Base-by-base conservation (phyloP, 1,284 basidiomycete species). In the Athelia sp. region DNA sequence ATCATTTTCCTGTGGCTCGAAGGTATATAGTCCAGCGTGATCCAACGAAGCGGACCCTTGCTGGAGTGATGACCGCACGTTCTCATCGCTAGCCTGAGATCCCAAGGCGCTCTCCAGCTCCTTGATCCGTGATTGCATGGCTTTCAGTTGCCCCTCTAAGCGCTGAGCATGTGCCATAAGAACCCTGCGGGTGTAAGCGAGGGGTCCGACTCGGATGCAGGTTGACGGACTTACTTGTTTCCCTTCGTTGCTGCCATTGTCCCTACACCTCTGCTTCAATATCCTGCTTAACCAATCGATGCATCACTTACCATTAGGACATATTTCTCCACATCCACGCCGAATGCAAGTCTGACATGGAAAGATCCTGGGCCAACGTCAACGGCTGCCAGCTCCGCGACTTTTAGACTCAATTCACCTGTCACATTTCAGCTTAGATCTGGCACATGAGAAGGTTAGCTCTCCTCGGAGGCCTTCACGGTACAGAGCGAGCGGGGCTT, bases 41-140 rank as follows among this genome's bases (percentile, higher is more conserved):
- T 44, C 15, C 14, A 44, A 9, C 15, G 56, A n/a, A n/a, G n/a
- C n/a, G n/a, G n/a, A 55, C 13, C 46, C 46, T 43, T 22, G 22
- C 24, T 26, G 48, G 22, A 44, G 18, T 22, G 42, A 23, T 22
- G 19, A 10, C 4, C 11, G 43, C 43, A 22, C 6, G 35, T 50
- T 48, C 43, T 51, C 44, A 49, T 49, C 43, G 36, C 62, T 54
- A 35, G 72, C 67, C 32, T 56, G 59, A 29, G 56, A 49, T 48
- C 71, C 61, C 6, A 87, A 61, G 2, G 79, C 76, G 1, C 67
- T 61, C 50, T 82, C 75, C 3, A 90, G 70, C 54, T 85, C 82
- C 26, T 74, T 72, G 34, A 84, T 75, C 11, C 78, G 68, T 32
- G 74, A 67, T 0, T 64, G 66, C 53, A 76, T 62, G 4, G 58